Evolutionary conservation across 805 yeast species (phyloP).

Genomic region (Wickerhamiella galacta): DNA sequence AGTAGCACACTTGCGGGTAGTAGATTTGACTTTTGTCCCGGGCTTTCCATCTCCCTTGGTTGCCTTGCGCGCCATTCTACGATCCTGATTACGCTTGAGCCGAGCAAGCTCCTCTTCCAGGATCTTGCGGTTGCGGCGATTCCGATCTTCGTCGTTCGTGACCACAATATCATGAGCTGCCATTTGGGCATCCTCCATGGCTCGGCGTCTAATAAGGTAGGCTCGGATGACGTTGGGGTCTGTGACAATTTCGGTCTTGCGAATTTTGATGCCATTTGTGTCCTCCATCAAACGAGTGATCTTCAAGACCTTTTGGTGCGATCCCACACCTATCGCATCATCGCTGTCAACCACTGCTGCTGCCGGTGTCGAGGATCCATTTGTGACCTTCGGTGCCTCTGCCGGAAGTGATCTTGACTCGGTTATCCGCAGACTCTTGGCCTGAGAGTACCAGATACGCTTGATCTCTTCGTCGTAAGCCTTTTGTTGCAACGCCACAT

Average conservation of each 20-base stretch:
- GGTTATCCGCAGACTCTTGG: conserved; percentile 35
- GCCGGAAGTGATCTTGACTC: conserved; percentile 22
- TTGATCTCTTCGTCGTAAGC: conserved; percentile 81
- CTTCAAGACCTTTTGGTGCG: conserved; percentile 29
- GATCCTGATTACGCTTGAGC: conserved; percentile 58
- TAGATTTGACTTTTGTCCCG: conserved; percentile 53
- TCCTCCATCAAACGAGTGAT: conserved; percentile 72
- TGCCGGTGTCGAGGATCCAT: not conserved
- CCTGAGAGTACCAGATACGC: conserved; percentile 80
- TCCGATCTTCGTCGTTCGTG: conserved; percentile 71
- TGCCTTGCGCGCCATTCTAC: conserved; percentile 41
- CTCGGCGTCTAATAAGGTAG: conserved; percentile 55
- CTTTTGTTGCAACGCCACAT: conserved; percentile 73
- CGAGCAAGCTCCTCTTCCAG: conserved; percentile 73
- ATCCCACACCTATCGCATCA: conserved; percentile 17
- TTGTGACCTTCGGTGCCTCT: conserved; percentile 1
- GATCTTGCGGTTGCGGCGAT: conserved; percentile 56
- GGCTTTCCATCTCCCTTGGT: conserved; percentile 41
- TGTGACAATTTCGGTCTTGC: conserved; percentile 57
- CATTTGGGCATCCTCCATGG: conserved; percentile 44
- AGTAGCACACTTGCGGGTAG: conserved; percentile 73
- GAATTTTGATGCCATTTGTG: conserved; percentile 68
- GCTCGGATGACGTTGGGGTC: conserved; percentile 82
- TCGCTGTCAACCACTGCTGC: conserved; percentile 22
- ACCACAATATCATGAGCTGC: conserved; percentile 59